These are phyloP conservation scores for Phlebiopsis gigantea DNA, from an alignment of 768 basidiomycete genomes.

Conservation along the genomic window DNA sequence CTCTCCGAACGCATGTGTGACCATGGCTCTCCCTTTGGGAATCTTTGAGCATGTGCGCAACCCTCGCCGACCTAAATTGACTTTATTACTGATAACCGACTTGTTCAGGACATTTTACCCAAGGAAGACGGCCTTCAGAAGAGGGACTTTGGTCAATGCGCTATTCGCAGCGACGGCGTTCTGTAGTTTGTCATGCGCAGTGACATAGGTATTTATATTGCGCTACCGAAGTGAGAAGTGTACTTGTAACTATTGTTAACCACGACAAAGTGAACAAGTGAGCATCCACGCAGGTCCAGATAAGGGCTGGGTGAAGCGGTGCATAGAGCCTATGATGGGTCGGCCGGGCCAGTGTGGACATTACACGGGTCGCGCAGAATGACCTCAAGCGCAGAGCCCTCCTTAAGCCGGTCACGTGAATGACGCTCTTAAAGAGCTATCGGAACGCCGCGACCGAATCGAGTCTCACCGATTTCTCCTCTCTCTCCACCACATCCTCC, in stretches of 20 bases:
- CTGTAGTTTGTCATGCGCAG: slow-evolving; percentile 26
- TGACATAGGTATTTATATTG: no score
- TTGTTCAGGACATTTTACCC: slow-evolving; percentile 60
- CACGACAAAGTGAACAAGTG: not conserved
- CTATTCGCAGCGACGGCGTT: slow-evolving; percentile 55
- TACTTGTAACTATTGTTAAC: no score
- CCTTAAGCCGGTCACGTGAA: slow-evolving; percentile 1
- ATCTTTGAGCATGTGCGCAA: slow-evolving; percentile 65
- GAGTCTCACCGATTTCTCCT: slow-evolving; percentile 4
- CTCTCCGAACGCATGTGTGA: slow-evolving; percentile 76
- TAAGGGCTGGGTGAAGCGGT: not conserved
- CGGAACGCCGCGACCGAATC: slow-evolving; percentile 5
- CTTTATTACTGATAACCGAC: not conserved
- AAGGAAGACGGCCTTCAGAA: slow-evolving; percentile 57
- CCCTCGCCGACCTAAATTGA: not conserved
- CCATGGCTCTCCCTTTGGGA: slow-evolving; percentile 66
- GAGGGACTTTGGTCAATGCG: slow-evolving; percentile 59
- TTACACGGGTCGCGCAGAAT: not conserved
- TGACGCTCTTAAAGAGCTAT: not conserved
- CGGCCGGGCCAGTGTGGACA: not conserved
- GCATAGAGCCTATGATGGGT: not conserved
- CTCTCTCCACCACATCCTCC: slow-evolving; percentile 1
- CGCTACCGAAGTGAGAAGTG: no score
- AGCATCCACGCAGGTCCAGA: not conserved
- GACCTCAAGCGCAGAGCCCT: not conserved